These are phyloP conservation scores for Berkeleyomyces basicola DNA, from an alignment of 2,329 filamentous ascomycete species.

Conservation along the genomic window DNA sequence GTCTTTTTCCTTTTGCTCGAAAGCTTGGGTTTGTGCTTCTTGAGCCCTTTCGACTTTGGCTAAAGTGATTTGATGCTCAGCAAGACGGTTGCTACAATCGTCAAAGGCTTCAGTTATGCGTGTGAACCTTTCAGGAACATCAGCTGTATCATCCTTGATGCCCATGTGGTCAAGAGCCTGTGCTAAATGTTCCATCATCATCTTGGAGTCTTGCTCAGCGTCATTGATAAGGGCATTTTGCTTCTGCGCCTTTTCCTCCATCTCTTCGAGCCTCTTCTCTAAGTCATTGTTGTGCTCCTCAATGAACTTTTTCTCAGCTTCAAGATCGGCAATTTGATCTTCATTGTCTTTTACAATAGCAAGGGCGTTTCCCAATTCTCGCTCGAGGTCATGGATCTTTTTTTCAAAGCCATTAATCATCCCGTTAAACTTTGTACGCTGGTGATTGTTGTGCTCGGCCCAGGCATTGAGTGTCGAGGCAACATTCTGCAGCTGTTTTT, in stretches of 20 bases:
- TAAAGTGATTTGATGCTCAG: background rate
- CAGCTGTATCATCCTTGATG: background rate
- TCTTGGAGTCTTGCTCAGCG: background rate
- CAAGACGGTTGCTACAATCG: background rate
- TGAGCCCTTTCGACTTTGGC: background rate
- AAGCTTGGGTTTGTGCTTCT: background rate
- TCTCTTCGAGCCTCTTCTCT: background rate
- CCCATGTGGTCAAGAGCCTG: background rate
- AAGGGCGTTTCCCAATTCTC: constrained; percentile 1
- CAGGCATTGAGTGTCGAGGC: constrained; percentile 10
- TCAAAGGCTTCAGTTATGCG: background rate
- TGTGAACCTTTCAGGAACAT: background rate
- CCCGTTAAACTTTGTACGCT: constrained; percentile 6
- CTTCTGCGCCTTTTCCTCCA: background rate
- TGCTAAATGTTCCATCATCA: background rate
- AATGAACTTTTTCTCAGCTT: constrained; percentile 1
- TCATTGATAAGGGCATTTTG: background rate
- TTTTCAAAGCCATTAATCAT: constrained; percentile 8
- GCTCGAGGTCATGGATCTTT: constrained; percentile 4
- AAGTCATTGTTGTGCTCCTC: background rate
- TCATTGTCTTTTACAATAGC: background rate
- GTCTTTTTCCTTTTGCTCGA: background rate
- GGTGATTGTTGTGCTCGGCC: constrained; percentile 9
- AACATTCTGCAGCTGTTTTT: constrained; percentile 11
- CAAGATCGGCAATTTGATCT: constrained; percentile 2